Evolutionary conservation across 2,329 filamentous ascomycete genomes (phyloP).

Genomic region (Penicillium paneum): DNA sequence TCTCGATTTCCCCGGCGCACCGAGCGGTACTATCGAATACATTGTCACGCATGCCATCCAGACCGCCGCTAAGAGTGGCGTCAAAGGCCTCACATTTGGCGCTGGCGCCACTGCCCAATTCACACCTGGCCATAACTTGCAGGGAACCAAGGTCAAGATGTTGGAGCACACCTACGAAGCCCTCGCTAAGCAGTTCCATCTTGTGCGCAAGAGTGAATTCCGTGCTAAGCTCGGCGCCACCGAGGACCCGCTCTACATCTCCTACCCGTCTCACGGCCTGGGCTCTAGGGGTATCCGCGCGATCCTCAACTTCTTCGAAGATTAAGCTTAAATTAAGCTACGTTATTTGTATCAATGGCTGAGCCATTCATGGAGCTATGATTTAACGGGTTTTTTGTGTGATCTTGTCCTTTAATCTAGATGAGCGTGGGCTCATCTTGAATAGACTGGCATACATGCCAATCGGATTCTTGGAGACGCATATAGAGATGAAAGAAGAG

Average conservation of each 20-base stretch:
- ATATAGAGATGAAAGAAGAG: conserved; percentile 4
- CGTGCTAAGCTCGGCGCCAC: conserved; percentile 82
- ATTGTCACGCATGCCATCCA: conserved; percentile 72
- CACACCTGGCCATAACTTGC: conserved; percentile 75
- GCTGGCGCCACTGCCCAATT: conserved; percentile 74
- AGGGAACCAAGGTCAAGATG: conserved; percentile 75
- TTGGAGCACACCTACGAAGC: conserved; percentile 78
- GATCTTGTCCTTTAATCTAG: neutral
- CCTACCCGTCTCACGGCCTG: conserved; percentile 81
- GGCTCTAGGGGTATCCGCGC: conserved; percentile 77
- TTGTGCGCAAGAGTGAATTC: conserved; percentile 84
- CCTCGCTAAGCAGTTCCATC: conserved; percentile 74
- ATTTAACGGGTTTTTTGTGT: conserved; percentile 9
- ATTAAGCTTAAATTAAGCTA: conserved; percentile 45
- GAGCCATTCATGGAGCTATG: conserved; percentile 1
- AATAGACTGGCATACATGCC: neutral
- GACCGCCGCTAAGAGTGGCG: conserved; percentile 56
- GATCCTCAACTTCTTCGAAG: conserved; percentile 88
- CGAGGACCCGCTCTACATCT: conserved; percentile 83
- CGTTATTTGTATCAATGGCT: neutral
- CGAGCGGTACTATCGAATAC: conserved; percentile 83
- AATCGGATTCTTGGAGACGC: neutral
- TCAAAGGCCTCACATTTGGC: conserved; percentile 76
- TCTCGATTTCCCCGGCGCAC: conserved; percentile 84
- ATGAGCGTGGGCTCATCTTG: neutral